phyloP scores from a whole-genome alignment of 2,329 filamentous ascomycete genomes.

The Neocucurbitaria cava region DNA sequence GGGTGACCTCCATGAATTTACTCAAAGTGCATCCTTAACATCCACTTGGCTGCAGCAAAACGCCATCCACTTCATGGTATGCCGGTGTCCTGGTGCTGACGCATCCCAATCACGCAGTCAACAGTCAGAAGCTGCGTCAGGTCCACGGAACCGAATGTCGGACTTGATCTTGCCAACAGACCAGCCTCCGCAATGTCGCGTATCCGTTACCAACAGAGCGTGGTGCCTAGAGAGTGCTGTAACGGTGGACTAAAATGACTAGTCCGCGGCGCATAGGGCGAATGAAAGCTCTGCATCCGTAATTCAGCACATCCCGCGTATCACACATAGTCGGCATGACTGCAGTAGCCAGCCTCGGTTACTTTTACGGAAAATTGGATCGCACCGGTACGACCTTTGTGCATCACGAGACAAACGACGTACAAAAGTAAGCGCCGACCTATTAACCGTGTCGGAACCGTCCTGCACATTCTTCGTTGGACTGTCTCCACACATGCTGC shows the following conservation, averaged over 20 bases:
- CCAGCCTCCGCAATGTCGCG: background rate
- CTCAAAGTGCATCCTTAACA: constrained; percentile 21
- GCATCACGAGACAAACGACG: constrained; percentile 37
- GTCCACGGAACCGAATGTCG: constrained; percentile 1
- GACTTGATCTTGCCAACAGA: constrained; percentile 2
- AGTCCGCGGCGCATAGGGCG: constrained; percentile 11
- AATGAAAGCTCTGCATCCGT: constrained; percentile 14
- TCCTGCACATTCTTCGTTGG: constrained; percentile 15
- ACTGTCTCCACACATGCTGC: constrained; percentile 18
- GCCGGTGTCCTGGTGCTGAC: constrained; percentile 30
- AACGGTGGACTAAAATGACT: constrained; percentile 10
- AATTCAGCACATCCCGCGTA: constrained; percentile 35
- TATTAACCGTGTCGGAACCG: constrained; percentile 13
- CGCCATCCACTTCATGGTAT: constrained; percentile 17
- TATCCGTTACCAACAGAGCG: background rate
- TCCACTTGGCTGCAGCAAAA: constrained; percentile 31
- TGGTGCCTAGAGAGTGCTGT: background rate
- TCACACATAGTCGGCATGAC: constrained; percentile 29
- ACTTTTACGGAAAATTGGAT: constrained; percentile 26
- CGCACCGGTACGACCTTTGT: constrained; percentile 28
- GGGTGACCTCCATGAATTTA: constrained; percentile 22
- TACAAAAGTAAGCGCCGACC: constrained; percentile 31
- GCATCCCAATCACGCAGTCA: constrained; percentile 21
- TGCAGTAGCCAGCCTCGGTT: constrained; percentile 36
- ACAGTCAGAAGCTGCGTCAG: constrained; percentile 2